Conservation (phyloP, 495 filamentous ascomycete species). For the Platismatia glauca region DNA sequence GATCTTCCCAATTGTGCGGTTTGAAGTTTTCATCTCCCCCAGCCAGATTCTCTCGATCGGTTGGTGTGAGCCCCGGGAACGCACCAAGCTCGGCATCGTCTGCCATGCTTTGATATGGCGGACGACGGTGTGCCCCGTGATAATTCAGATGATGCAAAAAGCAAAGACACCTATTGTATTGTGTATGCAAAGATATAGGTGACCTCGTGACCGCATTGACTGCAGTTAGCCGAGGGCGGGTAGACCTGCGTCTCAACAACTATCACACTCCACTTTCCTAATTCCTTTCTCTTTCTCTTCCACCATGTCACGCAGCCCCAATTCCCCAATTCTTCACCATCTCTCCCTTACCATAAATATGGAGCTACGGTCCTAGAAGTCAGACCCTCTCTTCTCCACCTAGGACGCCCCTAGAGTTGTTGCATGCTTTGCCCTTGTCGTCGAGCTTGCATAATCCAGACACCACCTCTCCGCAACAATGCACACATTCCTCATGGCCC, state of each 20-base stretch:
- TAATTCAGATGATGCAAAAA: not conserved
- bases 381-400: not conserved
- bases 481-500: constrained; percentile 9
- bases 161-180: not conserved
- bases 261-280: not conserved
- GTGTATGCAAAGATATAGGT: not conserved
- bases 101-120: not conserved
- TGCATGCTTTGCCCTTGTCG: not conserved
- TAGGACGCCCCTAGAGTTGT: not conserved
- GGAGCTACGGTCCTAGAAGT: not conserved
- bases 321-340: not conserved
- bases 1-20: constrained; percentile 49
- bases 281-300: too few relatives aligned
- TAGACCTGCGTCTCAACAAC: constrained; percentile 2
- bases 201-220: not conserved
- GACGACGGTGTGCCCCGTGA: not conserved
- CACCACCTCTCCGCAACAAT: not conserved
- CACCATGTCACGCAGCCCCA: not conserved
- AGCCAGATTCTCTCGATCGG: constrained; percentile 47
- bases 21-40: constrained; percentile 50
- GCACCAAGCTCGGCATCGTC: not conserved
- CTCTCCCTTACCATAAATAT: not conserved
- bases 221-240: not conserved
- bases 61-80: constrained; percentile 40
- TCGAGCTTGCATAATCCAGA: not conserved